Conservation (phyloP, 164 flowering plant genomes). For the Chloranthus sessilifolius region DNA sequence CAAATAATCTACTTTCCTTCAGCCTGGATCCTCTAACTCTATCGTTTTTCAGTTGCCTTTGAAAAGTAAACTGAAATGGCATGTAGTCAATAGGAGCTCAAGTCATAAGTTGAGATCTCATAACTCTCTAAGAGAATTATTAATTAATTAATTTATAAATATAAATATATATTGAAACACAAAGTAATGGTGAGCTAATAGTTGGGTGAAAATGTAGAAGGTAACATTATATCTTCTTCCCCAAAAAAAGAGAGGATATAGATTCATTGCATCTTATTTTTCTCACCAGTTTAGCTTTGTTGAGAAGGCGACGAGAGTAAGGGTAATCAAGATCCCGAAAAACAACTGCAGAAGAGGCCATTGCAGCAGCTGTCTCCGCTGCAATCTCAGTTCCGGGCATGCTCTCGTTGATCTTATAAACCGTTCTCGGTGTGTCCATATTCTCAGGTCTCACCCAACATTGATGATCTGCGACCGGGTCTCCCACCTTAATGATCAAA, state of each 20-base stretch:
- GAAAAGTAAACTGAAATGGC: too few species aligned
- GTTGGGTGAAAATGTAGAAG: too few species aligned
- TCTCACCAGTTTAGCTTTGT: slow-evolving; percentile 68
- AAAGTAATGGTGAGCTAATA: too few species aligned
- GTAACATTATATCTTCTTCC: not conserved
- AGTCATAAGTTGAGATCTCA: too few species aligned
- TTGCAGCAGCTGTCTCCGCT: slow-evolving; percentile 84
- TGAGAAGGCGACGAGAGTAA: slow-evolving; percentile 63
- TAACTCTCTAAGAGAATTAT: too few species aligned
- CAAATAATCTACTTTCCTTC: too few species aligned
- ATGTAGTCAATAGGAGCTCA: too few species aligned
- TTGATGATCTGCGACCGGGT: slow-evolving; percentile 65
- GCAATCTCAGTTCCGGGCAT: slow-evolving; percentile 83
- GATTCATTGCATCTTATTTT: not conserved
- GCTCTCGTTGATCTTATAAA: slow-evolving; percentile 41
- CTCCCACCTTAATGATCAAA: slow-evolving; percentile 71
- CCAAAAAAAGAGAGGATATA: not conserved
- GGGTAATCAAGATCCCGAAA: slow-evolving; percentile 35
- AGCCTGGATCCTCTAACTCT: too few species aligned
- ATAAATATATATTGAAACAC: too few species aligned
- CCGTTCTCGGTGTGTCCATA: slow-evolving; percentile 75
- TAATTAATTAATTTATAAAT: too few species aligned
- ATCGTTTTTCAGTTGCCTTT: too few species aligned
- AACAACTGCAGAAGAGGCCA: slow-evolving; percentile 80
- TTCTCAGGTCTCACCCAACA: slow-evolving; percentile 88